Evolutionary conservation across 768 basidiomycete species (phyloP), one percentile per base, ranked within the genome.

Genomic region (Leucosporidium yakuticum): DNA sequence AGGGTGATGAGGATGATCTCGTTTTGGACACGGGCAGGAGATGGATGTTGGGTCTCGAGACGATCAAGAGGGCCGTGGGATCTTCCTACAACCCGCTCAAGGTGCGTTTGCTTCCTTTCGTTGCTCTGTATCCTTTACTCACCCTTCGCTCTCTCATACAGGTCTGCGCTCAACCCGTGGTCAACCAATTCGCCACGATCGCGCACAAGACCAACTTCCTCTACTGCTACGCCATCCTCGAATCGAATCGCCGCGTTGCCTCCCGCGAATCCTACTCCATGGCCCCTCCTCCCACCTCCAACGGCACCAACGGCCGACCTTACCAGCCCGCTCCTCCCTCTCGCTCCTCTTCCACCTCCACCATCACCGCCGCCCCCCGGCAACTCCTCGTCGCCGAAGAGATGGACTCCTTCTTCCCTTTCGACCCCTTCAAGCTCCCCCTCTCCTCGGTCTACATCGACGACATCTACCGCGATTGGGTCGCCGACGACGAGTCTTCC

Each of bases 381-480:
- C 62, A 63, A 21, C 67, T 73, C 32, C 70, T 75, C 60, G 67
- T 73, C 29, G 64, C 65, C 6, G 67, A 68, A 27, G 70, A 75
- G 60, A 82, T 98, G 64, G 92, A 91, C 76, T 86, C 87, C 17
- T 98, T 97, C 81, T 99, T 99, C 82, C 96, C 96, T 0, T 99
- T 99, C 77, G 96, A 99, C 78, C 96, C 96, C 4, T 98, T 91
- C 81, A 89, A 87, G 67, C 85, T 99, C 7, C 88, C 91, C 0
- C 83, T 85, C 65, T 92, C 91, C 48, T 82, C 84, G 36, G 78
- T 79, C 27, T 96, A 87, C 75, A 88, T 99, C 63, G 86, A 90
- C 62, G 82, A 82, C 14, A 84, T 96, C 32, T 99, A 97, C 75
- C 83, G 93, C 55, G 90, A 94, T 68, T 99, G 95, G 95, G 87